Evolutionary conservation across 495 filamentous ascomycete species (phyloP).

Genomic region (Hypoxylon intermedium): DNA sequence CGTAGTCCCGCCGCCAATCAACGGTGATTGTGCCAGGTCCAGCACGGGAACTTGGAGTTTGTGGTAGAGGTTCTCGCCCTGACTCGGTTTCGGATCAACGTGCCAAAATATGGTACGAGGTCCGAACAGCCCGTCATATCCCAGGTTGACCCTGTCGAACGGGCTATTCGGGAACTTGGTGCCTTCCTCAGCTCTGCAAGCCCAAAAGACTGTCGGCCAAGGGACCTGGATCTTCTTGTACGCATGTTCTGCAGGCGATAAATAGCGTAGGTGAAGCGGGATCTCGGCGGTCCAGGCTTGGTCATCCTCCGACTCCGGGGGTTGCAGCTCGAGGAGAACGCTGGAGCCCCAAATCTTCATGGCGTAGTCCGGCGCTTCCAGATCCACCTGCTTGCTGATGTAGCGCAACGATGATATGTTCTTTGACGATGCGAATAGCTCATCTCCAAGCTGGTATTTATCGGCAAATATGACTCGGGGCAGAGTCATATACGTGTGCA

Average conservation of each 20-base stretch:
- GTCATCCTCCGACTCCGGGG: slow-evolving; percentile 47
- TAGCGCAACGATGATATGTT: slow-evolving; percentile 72
- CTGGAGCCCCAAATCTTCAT: slow-evolving; percentile 79
- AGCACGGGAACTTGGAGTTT: slow-evolving; percentile 78
- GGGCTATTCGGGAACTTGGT: slow-evolving; percentile 79
- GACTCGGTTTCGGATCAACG: slow-evolving; percentile 63
- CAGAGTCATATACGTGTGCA: slow-evolving; percentile 86
- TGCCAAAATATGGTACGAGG: slow-evolving; percentile 87
- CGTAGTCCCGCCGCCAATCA: slow-evolving; percentile 75
- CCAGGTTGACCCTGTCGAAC: slow-evolving; percentile 83
- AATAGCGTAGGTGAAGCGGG: slow-evolving; percentile 87
- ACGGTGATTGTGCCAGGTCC: slow-evolving; percentile 61
- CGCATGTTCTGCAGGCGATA: slow-evolving; percentile 63
- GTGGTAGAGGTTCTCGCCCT: slow-evolving; percentile 60
- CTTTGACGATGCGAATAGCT: slow-evolving; percentile 75
- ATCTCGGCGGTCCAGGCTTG: slow-evolving; percentile 74
- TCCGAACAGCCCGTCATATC: slow-evolving; percentile 86
- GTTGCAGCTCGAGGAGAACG: slow-evolving; percentile 76
- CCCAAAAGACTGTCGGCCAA: slow-evolving; percentile 89
- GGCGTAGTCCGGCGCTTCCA: slow-evolving; percentile 89
- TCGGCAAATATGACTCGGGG: slow-evolving; percentile 86
- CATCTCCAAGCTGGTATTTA: slow-evolving; percentile 80
- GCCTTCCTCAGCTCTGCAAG: slow-evolving; percentile 76
- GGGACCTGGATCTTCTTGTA: slow-evolving; percentile 63
- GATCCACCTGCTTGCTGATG: slow-evolving; percentile 81